Conservation (phyloP, 2,329 filamentous ascomycete genomes). For the Talaromyces sp. region DNA sequence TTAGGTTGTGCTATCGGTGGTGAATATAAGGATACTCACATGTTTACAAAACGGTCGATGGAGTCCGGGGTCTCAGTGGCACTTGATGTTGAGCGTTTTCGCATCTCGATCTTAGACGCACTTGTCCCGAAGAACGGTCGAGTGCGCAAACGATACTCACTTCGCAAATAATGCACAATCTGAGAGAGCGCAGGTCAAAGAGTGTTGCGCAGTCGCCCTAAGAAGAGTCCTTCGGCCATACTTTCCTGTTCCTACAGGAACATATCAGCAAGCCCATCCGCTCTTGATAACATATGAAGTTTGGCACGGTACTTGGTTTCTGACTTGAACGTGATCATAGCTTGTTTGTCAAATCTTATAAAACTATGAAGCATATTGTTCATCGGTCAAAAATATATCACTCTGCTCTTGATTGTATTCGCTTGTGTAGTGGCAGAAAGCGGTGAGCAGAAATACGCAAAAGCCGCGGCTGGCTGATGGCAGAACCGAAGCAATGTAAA, state of each 20-base stretch:
- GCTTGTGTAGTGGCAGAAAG: not conserved
- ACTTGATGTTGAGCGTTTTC: not conserved
- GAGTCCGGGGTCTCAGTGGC: not conserved
- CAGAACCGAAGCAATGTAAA: slow-evolving; percentile 7
- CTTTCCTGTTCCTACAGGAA: not conserved
- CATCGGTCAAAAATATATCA: not conserved
- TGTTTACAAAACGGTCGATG: not conserved
- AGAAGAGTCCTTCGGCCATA: not conserved
- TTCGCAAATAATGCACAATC: not conserved
- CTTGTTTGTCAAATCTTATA: not conserved
- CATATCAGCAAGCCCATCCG: not conserved
- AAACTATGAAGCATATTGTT: not conserved
- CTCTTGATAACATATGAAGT: not conserved
- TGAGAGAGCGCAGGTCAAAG: no score
- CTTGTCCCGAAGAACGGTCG: not conserved
- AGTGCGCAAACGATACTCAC: not conserved
- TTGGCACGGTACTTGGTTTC: not conserved
- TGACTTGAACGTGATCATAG: no score
- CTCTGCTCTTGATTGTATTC: not conserved
- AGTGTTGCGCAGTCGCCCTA: not conserved
- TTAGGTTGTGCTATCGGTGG: slow-evolving; percentile 20
- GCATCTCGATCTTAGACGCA: not conserved
- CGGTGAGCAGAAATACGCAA: not conserved
- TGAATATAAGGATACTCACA: not conserved
- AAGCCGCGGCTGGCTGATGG: not conserved